Evolutionary conservation across 108 stramenopile genomes (phyloP).

Genomic region (Discostella stelligeroides): DNA sequence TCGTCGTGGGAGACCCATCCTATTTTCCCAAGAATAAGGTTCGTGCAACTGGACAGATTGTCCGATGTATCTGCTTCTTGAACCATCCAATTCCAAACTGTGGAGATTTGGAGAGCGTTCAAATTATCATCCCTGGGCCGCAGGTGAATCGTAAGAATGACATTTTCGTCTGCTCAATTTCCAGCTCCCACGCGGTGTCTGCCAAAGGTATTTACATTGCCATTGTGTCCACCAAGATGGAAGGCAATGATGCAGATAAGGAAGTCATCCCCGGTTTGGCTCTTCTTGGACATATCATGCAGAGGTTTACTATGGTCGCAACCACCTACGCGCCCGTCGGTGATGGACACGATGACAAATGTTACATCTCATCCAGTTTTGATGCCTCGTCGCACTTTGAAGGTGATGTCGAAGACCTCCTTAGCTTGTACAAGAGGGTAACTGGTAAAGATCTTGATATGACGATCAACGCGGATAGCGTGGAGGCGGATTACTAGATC

Average conservation of each 20-base stretch:
- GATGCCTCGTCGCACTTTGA: constrained; percentile 99
- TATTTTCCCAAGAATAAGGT: constrained; percentile 91
- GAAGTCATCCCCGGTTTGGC: constrained; percentile 94
- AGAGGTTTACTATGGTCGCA: constrained; percentile 92
- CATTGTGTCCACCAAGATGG: constrained; percentile 95
- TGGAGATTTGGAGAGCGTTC: constrained; percentile 88
- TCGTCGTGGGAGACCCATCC: constrained; percentile 97
- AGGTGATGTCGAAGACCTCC: constrained; percentile 88
- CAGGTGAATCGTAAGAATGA: constrained; percentile 95
- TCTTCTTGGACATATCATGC: constrained; percentile 91
- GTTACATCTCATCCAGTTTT: constrained; percentile 93
- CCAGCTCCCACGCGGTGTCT: constrained; percentile 74
- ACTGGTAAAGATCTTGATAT: constrained; percentile 96
- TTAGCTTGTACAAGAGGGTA: constrained; percentile 93
- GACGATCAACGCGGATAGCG: constrained; percentile 87
- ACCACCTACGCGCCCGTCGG: constrained; percentile 89
- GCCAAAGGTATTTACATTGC: constrained; percentile 93
- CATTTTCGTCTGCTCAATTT: constrained; percentile 95
- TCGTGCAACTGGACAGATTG: constrained; percentile 84
- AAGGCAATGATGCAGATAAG: constrained; percentile 90
- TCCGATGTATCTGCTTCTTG: constrained; percentile 97
- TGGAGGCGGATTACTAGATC: constrained; percentile 78
- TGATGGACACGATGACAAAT: constrained; percentile 90
- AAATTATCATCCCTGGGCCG: constrained; percentile 98
- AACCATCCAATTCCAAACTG: constrained; percentile 96